A percentile compares a stretch with the other conserved stretches of the same genome.
Evolutionary conservation across 371 early-diverging fungal genomes (phyloP).

Genomic region (Apophysomyces elegans): DNA sequence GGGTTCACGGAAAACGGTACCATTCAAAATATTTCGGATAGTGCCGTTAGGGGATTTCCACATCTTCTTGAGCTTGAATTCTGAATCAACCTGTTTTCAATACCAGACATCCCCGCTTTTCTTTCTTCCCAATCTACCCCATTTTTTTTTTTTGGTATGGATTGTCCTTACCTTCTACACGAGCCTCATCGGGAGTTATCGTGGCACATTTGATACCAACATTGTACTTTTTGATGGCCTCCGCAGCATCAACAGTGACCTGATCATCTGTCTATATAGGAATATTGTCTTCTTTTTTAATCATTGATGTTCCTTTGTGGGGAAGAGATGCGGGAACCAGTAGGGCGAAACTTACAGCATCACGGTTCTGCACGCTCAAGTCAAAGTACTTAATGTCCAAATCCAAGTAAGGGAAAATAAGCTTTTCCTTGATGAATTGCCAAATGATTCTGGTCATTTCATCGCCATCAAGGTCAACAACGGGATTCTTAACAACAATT

Average conservation of each 20-base stretch:
- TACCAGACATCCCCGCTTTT: conserved; percentile 1
- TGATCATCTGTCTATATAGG: conserved; percentile 85
- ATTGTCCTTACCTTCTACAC: conserved; percentile 75
- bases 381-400: conserved; percentile 96
- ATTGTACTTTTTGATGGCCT: conserved; percentile 95
- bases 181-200: conserved; percentile 97
- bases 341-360: conserved; percentile 57
- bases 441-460: conserved; percentile 97
- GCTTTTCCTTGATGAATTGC: conserved; percentile 91
- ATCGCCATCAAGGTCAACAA: conserved; percentile 95
- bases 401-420: conserved; percentile 92
- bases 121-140: not conserved
- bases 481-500: conserved; percentile 82
- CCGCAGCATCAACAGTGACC: conserved; percentile 95
- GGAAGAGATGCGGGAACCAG: too few species aligned
- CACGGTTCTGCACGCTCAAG: conserved; percentile 90
- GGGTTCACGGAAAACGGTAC: conserved; percentile 98
- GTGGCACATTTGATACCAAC: conserved; percentile 99
- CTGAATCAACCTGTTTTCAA: conserved; percentile 38
- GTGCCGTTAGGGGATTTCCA: conserved; percentile 98
- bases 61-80: conserved; percentile 95
- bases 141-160: too few species aligned
- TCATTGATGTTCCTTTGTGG: not conserved
- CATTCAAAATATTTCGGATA: conserved; percentile 94
- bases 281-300: not conserved